phyloP scores from a whole-genome alignment of 257 asterid species.

The Rubia yunnanensis region DNA sequence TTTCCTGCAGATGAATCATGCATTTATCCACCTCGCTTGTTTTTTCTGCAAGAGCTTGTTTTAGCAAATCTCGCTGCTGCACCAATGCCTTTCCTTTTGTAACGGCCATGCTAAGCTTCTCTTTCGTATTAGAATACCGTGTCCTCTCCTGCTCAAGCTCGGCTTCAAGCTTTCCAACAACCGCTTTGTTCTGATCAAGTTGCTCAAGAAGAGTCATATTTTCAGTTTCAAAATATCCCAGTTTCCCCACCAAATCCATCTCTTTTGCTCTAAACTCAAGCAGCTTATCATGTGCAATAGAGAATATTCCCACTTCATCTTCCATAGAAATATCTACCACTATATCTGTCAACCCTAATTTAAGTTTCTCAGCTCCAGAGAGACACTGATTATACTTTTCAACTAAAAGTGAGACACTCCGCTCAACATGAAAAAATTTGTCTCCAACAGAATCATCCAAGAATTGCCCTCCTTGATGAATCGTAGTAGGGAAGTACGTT shows the following conservation, averaged over 20 bases:
- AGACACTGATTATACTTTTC: constrained; percentile 42
- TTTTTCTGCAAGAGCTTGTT: constrained; percentile 73
- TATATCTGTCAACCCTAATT: constrained; percentile 40
- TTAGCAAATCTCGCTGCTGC: constrained; percentile 81
- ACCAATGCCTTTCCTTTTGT: constrained; percentile 97
- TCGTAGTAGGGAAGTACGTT: constrained; percentile 34
- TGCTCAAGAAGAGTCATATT: constrained; percentile 50
- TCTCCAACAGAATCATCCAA: constrained; percentile 37
- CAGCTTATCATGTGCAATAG: constrained; percentile 37
- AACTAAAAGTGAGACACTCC: constrained; percentile 30
- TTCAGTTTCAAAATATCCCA: constrained; percentile 50
- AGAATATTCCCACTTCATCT: constrained; percentile 47
- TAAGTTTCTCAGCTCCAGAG: constrained; percentile 50
- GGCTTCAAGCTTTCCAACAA: constrained; percentile 38
- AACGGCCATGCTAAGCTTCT: constrained; percentile 97
- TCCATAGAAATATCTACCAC: constrained; percentile 32
- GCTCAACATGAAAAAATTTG: constrained; percentile 56
- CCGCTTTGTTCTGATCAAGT: constrained; percentile 44
- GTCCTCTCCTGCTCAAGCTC: constrained; percentile 77
- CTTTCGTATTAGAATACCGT: constrained; percentile 71
- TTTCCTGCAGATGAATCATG: constrained; percentile 57
- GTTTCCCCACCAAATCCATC: constrained; percentile 35
- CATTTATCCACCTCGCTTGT: constrained; percentile 53
- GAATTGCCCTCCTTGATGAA: constrained; percentile 39
- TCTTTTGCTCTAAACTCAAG: constrained; percentile 50